Conservation (phyloP, 2,329 filamentous ascomycete genomes). For the Diplocarpon rosae region DNA sequence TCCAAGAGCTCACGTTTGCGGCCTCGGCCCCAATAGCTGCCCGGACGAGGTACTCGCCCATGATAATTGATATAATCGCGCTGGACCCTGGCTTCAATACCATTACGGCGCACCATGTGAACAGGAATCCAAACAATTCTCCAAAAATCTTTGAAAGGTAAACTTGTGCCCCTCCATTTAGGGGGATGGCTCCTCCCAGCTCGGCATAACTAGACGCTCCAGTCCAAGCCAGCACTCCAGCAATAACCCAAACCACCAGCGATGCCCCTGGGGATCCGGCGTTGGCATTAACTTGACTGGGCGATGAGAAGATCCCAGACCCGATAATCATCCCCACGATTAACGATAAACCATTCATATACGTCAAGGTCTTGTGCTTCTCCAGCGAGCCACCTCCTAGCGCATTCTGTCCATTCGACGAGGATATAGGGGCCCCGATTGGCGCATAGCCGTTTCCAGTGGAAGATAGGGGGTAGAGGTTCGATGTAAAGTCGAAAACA, state of each 20-base stretch:
- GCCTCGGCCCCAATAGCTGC: conserved; percentile 81
- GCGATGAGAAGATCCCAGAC: conserved; percentile 91
- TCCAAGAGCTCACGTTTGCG: conserved; percentile 69
- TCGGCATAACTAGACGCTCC: conserved; percentile 92
- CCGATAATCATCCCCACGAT: conserved; percentile 92
- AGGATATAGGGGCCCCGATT: conserved; percentile 62
- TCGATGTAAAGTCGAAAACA: conserved; percentile 89
- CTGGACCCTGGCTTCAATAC: conserved; percentile 89
- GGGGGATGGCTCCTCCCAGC: conserved; percentile 84
- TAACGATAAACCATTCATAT: conserved; percentile 82
- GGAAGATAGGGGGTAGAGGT: conserved; percentile 83
- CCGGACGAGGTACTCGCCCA: conserved; percentile 92
- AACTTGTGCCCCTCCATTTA: conserved; percentile 89
- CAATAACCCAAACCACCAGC: conserved; percentile 82
- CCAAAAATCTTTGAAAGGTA: conserved; percentile 96
- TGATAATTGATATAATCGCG: conserved; percentile 94
- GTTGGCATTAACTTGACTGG: conserved; percentile 83
- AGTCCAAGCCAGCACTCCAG: conserved; percentile 91
- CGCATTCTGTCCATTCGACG: conserved; percentile 41
- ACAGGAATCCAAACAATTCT: conserved; percentile 84
- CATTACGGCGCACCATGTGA: conserved; percentile 90
- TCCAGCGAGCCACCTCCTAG: conserved; percentile 73
- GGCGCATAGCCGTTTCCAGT: conserved; percentile 74
- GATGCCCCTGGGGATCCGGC: conserved; percentile 85
- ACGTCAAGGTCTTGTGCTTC: conserved; percentile 92